These are phyloP conservation scores for Scutellaria minor DNA, from an alignment of 257 asterid species.

Conservation along the genomic window DNA sequence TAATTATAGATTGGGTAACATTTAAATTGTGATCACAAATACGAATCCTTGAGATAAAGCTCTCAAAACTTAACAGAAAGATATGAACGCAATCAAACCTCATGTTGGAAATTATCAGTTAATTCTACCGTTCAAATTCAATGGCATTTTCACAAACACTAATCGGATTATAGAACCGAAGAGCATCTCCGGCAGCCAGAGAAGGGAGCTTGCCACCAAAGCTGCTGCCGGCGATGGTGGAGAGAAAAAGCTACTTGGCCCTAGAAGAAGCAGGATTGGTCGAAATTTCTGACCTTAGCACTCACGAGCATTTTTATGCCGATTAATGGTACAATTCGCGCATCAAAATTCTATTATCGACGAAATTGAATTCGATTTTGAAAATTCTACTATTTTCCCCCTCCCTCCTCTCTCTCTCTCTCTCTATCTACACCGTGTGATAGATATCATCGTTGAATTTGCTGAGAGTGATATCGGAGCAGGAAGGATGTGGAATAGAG, in stretches of 20 bases:
- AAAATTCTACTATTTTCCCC: not conserved
- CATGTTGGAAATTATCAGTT: not conserved
- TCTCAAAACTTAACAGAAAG: too few species aligned
- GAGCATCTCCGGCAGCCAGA: not conserved
- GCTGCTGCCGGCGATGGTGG: conserved; percentile 37
- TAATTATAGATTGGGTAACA: too few species aligned
- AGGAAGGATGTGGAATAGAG: conserved; percentile 78
- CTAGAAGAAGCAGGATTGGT: conserved; percentile 89
- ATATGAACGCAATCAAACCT: conserved; percentile 16
- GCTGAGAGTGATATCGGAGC: conserved; percentile 75
- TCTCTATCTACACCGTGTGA: not conserved
- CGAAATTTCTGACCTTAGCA: conserved; percentile 74
- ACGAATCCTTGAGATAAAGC: conserved; percentile 15
- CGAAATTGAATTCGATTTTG: not conserved
- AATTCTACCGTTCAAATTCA: not conserved
- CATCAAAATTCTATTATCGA: not conserved
- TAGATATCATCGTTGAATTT: conserved; percentile 80
- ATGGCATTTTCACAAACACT: conserved; percentile 26
- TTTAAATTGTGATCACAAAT: too few species aligned
- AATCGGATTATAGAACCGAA: not conserved
- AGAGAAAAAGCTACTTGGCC: conserved; percentile 54
- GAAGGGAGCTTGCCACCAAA: conserved; percentile 26
- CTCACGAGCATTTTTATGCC: conserved; percentile 83
- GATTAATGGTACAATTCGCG: conserved; percentile 60
- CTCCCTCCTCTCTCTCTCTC: not conserved